Evolutionary conservation across 2,329 filamentous ascomycete species (phyloP), one percentile per base, ranked within the genome.

Genomic region (Arachnopeziza araneosa): DNA sequence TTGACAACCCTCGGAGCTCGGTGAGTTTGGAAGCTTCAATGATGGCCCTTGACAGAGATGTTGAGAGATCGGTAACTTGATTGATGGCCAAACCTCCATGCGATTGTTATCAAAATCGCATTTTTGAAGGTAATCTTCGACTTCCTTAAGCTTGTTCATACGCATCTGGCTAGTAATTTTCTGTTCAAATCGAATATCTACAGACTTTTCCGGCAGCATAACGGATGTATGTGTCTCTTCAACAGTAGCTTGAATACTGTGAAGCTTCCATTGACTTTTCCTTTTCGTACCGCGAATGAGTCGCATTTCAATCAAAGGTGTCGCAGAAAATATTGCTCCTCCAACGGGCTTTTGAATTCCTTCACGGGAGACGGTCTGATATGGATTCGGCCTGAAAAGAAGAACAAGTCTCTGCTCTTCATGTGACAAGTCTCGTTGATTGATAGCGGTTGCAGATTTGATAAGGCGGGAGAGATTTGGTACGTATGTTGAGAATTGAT

Each of bases 121-220:
- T 6, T 56, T 54, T 6, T 55, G n/a, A 9, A 71, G 22, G 44
- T 69, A 72, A 2, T 65, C 48, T 26, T 55, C 22, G 24, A 66
- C 56, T 22, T 60, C 54, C n/a, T 57, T 49, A 1, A 54, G 23
- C n/a, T 54, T 44, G 10, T 55, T 23, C 1, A 24, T 10, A 4
- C 48, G 32, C 21, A 72, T 58, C n/a, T 55, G 59, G 44, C 60
- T 64, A 5, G 56, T 64, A 1, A 62, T 68, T n/a, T 49, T 63
- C 24, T 70, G 69, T 24, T 68, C 63, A 54, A 74, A 72, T 17
- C 68, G 64, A 21, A 73, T 54, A 62, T 74, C 72, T n/a, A 67
- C 63, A 8, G 59, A 55, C 44, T 65, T 65, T 26, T 70, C 64
- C 12, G 72, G 72, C 12, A 73, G 60, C 69, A 73, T 70, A 2